Evolutionary conservation across 345 rosid species (phyloP).

Genomic region (Citrus sp.): DNA sequence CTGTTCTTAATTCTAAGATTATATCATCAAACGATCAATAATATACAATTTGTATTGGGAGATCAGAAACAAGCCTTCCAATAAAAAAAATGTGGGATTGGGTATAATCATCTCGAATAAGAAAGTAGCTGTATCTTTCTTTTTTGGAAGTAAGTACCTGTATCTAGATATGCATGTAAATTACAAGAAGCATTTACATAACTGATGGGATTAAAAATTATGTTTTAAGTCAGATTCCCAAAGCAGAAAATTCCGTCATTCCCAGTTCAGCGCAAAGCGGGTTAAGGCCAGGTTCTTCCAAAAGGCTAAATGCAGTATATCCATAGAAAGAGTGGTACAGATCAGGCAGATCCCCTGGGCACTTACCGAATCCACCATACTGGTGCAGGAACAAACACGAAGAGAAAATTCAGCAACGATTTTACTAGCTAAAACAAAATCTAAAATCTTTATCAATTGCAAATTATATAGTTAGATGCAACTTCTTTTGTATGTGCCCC

Average conservation of each 20-base stretch:
- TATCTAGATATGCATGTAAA: neutral
- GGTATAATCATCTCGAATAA: neutral
- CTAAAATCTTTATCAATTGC: neutral
- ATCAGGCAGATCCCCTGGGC: conserved; percentile 59
- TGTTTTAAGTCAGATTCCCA: conserved; percentile 31
- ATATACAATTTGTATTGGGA: neutral
- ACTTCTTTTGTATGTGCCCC: neutral
- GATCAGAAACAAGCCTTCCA: neutral
- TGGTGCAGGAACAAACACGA: conserved; percentile 24
- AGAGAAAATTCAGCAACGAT: neutral
- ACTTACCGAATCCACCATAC: conserved; percentile 89
- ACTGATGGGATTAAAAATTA: neutral
- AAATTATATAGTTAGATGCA: neutral
- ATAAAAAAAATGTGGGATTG: neutral
- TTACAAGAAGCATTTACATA: neutral
- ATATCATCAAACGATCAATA: neutral
- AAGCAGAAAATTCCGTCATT: conserved; percentile 41
- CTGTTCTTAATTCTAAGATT: neutral
- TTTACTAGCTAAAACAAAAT: neutral
- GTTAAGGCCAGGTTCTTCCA: conserved; percentile 69
- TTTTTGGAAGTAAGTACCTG: neutral
- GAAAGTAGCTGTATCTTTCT: neutral
- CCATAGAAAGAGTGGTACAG: conserved; percentile 87
- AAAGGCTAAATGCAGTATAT: conserved; percentile 72
- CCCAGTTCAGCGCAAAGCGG: conserved; percentile 72